phyloP scores from a whole-genome alignment of 2,329 filamentous ascomycete species.

The Neoscytalidium dimidiatum region DNA sequence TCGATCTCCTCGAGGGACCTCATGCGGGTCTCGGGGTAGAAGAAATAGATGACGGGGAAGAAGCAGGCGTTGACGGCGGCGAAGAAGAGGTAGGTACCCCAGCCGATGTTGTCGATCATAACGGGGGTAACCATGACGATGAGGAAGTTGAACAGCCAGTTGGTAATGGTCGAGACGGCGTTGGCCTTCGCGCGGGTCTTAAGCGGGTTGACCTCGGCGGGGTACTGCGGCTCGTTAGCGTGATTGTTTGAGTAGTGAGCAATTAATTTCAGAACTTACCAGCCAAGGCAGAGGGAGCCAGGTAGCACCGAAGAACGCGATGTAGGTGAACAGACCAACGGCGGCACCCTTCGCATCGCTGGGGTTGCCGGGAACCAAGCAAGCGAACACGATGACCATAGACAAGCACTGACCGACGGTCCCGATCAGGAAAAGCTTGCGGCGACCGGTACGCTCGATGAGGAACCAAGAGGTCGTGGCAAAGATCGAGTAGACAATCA shows the following conservation, averaged over 20 bases:
- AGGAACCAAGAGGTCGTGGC: conserved; percentile 63
- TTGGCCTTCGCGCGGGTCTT: conserved; percentile 59
- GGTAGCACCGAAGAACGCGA: conserved; percentile 67
- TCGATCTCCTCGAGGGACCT: conserved; percentile 61
- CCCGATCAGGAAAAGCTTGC: conserved; percentile 45
- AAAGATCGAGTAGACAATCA: conserved; percentile 59
- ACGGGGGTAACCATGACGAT: conserved; percentile 48
- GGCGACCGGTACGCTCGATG: conserved; percentile 61
- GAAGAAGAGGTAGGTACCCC: conserved; percentile 51
- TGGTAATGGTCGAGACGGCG: conserved; percentile 55
- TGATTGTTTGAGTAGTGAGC: conserved; percentile 26
- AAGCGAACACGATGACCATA: conserved; percentile 51
- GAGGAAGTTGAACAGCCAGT: conserved; percentile 57
- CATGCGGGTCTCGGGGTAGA: conserved; percentile 54
- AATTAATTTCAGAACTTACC: conserved; percentile 33
- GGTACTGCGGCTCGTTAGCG: conserved; percentile 21
- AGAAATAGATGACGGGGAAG: conserved; percentile 56
- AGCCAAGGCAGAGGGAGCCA: conserved; percentile 66
- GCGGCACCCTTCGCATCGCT: conserved; percentile 50
- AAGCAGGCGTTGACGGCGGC: conserved; percentile 54
- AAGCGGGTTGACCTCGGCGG: conserved; percentile 56
- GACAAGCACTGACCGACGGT: conserved; percentile 55
- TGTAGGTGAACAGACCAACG: conserved; percentile 69
- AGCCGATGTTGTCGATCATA: conserved; percentile 37
- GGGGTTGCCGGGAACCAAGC: conserved; percentile 39